phyloP scores from a whole-genome alignment of 2,329 filamentous ascomycete genomes.

The Aspergillus sclerotialis region DNA sequence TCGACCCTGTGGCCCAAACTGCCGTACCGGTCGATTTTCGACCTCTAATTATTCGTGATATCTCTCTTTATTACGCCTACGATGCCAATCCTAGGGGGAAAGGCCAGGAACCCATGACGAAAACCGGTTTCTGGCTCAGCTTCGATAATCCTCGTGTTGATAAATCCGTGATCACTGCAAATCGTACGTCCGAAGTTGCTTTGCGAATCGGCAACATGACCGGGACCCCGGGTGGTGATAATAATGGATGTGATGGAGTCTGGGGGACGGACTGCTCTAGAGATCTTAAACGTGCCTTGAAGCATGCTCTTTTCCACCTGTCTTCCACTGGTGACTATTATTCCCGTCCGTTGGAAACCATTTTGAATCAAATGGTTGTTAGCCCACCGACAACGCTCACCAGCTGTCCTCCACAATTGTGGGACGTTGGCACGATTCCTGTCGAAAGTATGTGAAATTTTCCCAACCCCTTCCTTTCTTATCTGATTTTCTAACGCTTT shows the following conservation, averaged over 20 bases:
- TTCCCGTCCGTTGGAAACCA: slow-evolving; percentile 21
- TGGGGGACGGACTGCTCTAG: slow-evolving; percentile 27
- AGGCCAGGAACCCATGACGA: slow-evolving; percentile 27
- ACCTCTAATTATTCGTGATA: slow-evolving; percentile 26
- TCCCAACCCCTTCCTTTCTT: slow-evolving; percentile 1
- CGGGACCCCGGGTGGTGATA: slow-evolving; percentile 24
- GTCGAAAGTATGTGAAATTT: slow-evolving; percentile 21
- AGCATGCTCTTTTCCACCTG: slow-evolving; percentile 20
- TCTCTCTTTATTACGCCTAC: slow-evolving; percentile 30
- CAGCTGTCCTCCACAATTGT: slow-evolving; percentile 23
- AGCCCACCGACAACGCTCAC: slow-evolving; percentile 15
- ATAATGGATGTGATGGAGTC: slow-evolving; percentile 32
- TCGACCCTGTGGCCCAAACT: slow-evolving; percentile 32
- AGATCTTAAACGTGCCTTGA: slow-evolving; percentile 23
- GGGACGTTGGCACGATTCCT: slow-evolving; percentile 26
- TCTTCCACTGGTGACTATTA: slow-evolving; percentile 20
- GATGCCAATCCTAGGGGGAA: slow-evolving; percentile 25
- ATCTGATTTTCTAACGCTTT: slow-evolving; percentile 3
- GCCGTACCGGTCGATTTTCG: slow-evolving; percentile 25
- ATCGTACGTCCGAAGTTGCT: slow-evolving; percentile 30
- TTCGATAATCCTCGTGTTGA: slow-evolving; percentile 19
- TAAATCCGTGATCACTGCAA: slow-evolving; percentile 18
- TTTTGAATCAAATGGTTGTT: slow-evolving; percentile 20
- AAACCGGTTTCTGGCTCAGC: slow-evolving; percentile 28
- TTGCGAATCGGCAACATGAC: slow-evolving; percentile 31